These are phyloP conservation scores for Pichia sp. DNA, from an alignment of 1,139 yeast genomes.

Conservation along the genomic window DNA sequence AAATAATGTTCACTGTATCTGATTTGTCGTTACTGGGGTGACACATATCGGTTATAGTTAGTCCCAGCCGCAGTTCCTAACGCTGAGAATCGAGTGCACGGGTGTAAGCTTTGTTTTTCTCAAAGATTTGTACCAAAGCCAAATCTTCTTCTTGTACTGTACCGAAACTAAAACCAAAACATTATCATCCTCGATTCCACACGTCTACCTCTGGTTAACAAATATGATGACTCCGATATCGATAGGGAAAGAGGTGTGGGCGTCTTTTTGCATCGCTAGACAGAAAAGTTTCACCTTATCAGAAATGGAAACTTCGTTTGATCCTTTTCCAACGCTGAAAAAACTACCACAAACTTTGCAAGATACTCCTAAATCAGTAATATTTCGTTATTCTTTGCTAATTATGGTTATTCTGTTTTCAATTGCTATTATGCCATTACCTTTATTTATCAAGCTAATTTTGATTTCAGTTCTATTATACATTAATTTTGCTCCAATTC, in stretches of 20 bases:
- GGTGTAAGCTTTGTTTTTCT: too few species aligned
- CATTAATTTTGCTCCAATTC: slow-evolving; percentile 59
- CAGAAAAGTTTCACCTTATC: slow-evolving; percentile 6
- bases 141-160: too few species aligned
- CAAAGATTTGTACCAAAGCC: too few species aligned
- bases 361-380: slow-evolving; percentile 2
- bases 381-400: slow-evolving; percentile 35
- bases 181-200: too few species aligned
- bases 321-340: slow-evolving; percentile 11
- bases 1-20: too few species aligned
- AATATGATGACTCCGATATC: slow-evolving; percentile 5
- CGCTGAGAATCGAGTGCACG: too few species aligned
- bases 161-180: too few species aligned
- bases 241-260: slow-evolving; percentile 6
- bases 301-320: slow-evolving; percentile 9
- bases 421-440: slow-evolving; percentile 39
- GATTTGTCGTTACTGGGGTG: too few species aligned
- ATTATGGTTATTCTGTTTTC: slow-evolving; percentile 30
- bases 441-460: slow-evolving; percentile 39
- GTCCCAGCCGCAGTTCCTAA: too few species aligned
- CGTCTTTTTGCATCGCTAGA: slow-evolving; percentile 5
- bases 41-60: too few species aligned
- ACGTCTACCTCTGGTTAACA: neutral
- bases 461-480: slow-evolving; percentile 33
- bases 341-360: slow-evolving; percentile 7